Base-by-base conservation (phyloP, 306 rosid genomes). In the Medicago arabica region DNA sequence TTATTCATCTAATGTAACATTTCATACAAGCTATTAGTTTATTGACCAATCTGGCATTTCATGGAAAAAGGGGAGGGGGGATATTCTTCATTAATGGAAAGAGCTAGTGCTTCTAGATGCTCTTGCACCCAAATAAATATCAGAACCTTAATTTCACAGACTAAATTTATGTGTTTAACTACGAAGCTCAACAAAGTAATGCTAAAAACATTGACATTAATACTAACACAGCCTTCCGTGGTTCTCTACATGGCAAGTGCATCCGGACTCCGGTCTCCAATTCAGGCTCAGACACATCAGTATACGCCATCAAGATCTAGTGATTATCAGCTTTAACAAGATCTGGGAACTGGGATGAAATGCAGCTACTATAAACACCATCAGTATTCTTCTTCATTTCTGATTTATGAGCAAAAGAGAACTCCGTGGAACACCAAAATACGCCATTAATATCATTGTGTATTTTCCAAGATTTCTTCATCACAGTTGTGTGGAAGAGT, bases 401-500 rank as follows among this genome's bases (percentile, higher is more conserved):
- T 43, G 16, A 51, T 61, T 62, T 39, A n/a, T 17, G 43, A 28
- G 67, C 25, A 58, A 80, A 80, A 66, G 39, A 57, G 16, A 58
- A 23, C 75, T 19, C 5, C 0, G 34, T 2, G 19, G 58, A 19
- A 34, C 58, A 47, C 66, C 58, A 38, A 74, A 60, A 70, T 41
- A 69, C 2, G 11, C 65, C 9, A 28, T 50, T 41, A 38, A 46
- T 71, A 47, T 77, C 69, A 66, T 38, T 66, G 68, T n/a, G n/a
- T 49, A 8, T 18, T 71, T 57, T 58, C 41, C 18, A 38, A 66
- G 12, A 34, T 72, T 39, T 71, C 86, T 67, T 72, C 81, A 40
- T 82, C 87, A 67, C 70, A 75, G 51, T 76, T 67, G 39, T 43
- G 82, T 25, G 83, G 71, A 60, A 85, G 80, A 72, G 76, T 39